A percentile compares a stretch with the other conserved stretches of the same genome.
phyloP scores from a whole-genome alignment of 306 rosid species.

The Dalbergia oliveri region DNA sequence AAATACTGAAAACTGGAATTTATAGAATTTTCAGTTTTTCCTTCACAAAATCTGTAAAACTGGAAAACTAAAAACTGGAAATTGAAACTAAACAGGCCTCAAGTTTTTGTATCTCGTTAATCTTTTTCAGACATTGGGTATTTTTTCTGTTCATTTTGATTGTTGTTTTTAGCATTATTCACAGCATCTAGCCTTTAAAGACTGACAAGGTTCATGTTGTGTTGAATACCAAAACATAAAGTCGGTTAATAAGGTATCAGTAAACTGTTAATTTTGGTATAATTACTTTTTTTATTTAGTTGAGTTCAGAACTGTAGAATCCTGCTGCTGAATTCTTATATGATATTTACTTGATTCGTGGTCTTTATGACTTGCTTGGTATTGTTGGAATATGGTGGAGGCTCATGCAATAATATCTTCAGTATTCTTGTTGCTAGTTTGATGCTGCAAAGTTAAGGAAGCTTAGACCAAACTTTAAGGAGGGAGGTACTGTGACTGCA shows the following conservation, averaged over 20 bases:
- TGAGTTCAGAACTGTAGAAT: conserved; percentile 32
- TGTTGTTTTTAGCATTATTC: conserved; percentile 11
- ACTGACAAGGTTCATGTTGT: conserved; percentile 26
- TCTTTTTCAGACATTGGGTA: background rate
- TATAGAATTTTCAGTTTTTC: too few relatives aligned
- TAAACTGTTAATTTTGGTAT: conserved; percentile 7
- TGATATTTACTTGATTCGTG: conserved; percentile 39
- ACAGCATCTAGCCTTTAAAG: conserved; percentile 16
- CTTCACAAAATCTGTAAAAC: too few relatives aligned
- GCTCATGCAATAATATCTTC: conserved; percentile 25
- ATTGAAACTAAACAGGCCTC: too few relatives aligned
- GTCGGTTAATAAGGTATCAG: conserved; percentile 8
- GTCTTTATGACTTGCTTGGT: conserved; percentile 8
- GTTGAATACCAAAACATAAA: conserved; percentile 31
- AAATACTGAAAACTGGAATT: too few relatives aligned
- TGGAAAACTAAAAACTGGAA: too few relatives aligned
- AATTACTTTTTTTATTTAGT: conserved; percentile 25
- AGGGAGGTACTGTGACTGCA: conserved; percentile 91
- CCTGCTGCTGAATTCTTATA: conserved; percentile 29
- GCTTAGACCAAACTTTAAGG: conserved; percentile 87
- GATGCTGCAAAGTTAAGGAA: conserved; percentile 85
- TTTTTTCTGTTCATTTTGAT: background rate
- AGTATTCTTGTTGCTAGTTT: conserved; percentile 60
- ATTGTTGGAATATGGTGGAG: conserved; percentile 19
- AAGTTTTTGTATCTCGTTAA: conserved; percentile 1